Evolutionary conservation across 352 stramenopile species (phyloP).

Genomic region (Globisporangium alternatum): DNA sequence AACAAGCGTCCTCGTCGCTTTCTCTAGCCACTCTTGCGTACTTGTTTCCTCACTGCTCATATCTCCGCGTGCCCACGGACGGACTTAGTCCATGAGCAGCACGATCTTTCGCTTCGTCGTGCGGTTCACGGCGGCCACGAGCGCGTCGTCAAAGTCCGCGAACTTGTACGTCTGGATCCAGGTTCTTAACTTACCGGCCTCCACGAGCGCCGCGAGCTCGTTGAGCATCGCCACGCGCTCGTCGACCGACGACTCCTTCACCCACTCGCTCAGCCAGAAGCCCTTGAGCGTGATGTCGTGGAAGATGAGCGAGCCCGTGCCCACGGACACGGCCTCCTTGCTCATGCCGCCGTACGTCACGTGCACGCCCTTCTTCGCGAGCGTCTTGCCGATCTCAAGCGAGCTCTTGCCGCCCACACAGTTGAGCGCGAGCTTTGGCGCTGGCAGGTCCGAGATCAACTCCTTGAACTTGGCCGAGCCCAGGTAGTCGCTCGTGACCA

Average conservation of each 20-base stretch:
- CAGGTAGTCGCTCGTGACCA: constrained; percentile 67
- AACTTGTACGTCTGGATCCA: constrained; percentile 89
- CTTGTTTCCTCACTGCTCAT: background rate
- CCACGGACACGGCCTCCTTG: constrained; percentile 65
- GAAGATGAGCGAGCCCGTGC: constrained; percentile 79
- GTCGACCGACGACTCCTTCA: constrained; percentile 58
- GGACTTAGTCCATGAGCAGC: constrained; percentile 71
- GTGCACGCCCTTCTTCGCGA: constrained; percentile 73
- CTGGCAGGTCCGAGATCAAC: constrained; percentile 75
- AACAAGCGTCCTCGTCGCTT: no score
- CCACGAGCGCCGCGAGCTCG: constrained; percentile 64
- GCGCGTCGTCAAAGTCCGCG: constrained; percentile 74
- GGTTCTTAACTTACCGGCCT: constrained; percentile 71
- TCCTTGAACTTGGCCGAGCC: constrained; percentile 83
- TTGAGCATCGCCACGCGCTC: constrained; percentile 64
- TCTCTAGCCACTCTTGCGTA: no score
- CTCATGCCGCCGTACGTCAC: constrained; percentile 83
- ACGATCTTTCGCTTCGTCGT: constrained; percentile 85
- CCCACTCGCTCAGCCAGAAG: constrained; percentile 87
- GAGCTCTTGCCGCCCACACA: constrained; percentile 71
- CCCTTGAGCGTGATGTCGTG: constrained; percentile 86
- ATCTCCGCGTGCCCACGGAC: background rate
- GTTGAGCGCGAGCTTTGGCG: constrained; percentile 84
- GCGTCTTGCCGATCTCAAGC: constrained; percentile 62
- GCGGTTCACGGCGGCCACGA: constrained; percentile 67